phyloP scores from a whole-genome alignment of 345 rosid genomes.

The Durio zibethinus region DNA sequence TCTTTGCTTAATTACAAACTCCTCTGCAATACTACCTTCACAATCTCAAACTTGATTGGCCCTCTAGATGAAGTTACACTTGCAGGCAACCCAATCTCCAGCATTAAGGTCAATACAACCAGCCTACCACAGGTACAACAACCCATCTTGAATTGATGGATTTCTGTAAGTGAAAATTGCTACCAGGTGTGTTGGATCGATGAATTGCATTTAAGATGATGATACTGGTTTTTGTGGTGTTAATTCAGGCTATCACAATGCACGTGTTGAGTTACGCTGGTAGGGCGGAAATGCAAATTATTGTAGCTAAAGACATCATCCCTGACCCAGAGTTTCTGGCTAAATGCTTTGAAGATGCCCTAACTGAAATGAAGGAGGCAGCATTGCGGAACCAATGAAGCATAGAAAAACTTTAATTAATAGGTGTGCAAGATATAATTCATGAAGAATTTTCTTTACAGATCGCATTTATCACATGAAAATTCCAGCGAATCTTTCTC shows the following conservation, averaged over 20 bases:
- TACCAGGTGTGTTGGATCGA: background rate
- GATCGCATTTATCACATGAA: background rate
- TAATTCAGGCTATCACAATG: conserved; percentile 51
- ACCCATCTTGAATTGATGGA: background rate
- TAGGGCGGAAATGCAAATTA: conserved; percentile 52
- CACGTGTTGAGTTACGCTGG: conserved; percentile 71
- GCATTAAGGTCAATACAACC: conserved; percentile 35
- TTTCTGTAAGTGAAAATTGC: background rate
- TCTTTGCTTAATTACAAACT: conserved; percentile 44
- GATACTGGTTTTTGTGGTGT: background rate
- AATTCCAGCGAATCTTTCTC: background rate
- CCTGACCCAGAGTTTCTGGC: conserved; percentile 64
- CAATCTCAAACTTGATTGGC: conserved; percentile 54
- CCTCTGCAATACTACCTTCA: conserved; percentile 48
- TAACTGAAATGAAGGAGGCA: conserved; percentile 55
- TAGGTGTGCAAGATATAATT: background rate
- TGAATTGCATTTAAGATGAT: background rate
- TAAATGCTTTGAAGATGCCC: conserved; percentile 50
- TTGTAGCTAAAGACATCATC: conserved; percentile 62
- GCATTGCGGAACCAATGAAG: conserved; percentile 13
- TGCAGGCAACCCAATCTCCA: conserved; percentile 42
- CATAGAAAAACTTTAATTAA: background rate
- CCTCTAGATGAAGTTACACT: conserved; percentile 46
- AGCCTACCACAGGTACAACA: conserved; percentile 45
- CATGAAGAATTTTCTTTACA: background rate